Evolutionary conservation across 2,329 filamentous ascomycete species (phyloP).

Genomic region (Bipolaris victoriae): DNA sequence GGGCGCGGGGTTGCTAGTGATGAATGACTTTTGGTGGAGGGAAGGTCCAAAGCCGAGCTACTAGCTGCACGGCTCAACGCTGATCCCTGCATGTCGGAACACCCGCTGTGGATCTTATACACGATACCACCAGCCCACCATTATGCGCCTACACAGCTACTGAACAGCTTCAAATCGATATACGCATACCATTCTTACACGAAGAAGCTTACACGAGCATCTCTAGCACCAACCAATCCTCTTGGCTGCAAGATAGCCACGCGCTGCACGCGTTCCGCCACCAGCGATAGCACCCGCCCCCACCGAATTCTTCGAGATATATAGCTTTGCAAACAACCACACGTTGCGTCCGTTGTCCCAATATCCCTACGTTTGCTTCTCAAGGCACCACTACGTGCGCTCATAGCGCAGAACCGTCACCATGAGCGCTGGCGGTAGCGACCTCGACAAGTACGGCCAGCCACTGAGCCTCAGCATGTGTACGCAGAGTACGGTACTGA

Average conservation of each 20-base stretch:
- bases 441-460: constrained; percentile 79
- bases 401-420: constrained; percentile 21
- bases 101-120: constrained; percentile 12
- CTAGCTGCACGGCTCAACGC: constrained; percentile 13
- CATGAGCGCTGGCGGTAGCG: constrained; percentile 71
- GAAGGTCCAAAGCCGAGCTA: constrained; percentile 14
- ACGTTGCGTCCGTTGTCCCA: constrained; percentile 2
- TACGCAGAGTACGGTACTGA: constrained; percentile 16
- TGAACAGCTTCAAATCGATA: neutral
- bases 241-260: neutral
- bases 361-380: neutral
- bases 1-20: constrained; percentile 30
- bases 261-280: constrained; percentile 14
- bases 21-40: constrained; percentile 36
- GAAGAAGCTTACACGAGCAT: neutral
- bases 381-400: constrained; percentile 20
- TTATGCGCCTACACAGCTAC: neutral
- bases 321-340: constrained; percentile 2
- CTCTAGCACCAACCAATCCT: neutral
- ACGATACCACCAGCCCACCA: constrained; percentile 15
- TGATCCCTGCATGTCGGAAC: constrained; percentile 21
- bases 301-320: constrained; percentile 2
- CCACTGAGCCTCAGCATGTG: constrained; percentile 16
- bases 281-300: constrained; percentile 14
- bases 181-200: constrained; percentile 6